Percentiles rank a stretch among this genome's conserved stretches.
Evolutionary conservation across 139 green algal species (phyloP).

Genomic region (Chlamydomonas sphaeroides): DNA sequence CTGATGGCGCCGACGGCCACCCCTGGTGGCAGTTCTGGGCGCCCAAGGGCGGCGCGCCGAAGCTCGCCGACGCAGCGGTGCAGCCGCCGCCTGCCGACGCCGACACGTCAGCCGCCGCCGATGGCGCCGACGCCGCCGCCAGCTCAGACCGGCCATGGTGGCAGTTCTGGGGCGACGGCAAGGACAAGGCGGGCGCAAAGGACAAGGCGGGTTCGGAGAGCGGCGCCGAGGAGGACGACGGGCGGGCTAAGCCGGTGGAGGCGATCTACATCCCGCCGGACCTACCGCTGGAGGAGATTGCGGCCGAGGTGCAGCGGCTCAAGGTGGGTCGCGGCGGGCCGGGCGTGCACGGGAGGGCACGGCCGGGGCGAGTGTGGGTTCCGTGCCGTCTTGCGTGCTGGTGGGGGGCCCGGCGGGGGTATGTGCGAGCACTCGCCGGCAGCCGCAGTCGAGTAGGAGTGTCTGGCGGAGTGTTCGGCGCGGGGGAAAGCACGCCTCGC

Average conservation of each 20-base stretch:
- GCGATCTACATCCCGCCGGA: slow-evolving; percentile 81
- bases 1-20: not conserved
- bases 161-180: slow-evolving; percentile 37
- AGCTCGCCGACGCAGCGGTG: not conserved
- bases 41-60: not conserved
- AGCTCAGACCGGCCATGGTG: slow-evolving; percentile 22
- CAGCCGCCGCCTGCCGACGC: not conserved
- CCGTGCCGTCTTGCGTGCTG: no score
- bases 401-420: no score
- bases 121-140: not conserved
- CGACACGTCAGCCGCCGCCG: slow-evolving; percentile 3
- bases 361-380: no score
- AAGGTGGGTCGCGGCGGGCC: slow-evolving; percentile 57
- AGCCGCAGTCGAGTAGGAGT: no score
- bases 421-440: no score
- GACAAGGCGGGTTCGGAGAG: not conserved
- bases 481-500: no score
- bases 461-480: no score
- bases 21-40: slow-evolving; percentile 52
- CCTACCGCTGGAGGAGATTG: slow-evolving; percentile 89
- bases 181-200: not conserved
- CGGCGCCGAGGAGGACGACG: not conserved
- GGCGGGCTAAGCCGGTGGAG: slow-evolving; percentile 55
- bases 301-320: slow-evolving; percentile 69
- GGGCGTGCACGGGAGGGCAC: no score